Evolutionary conservation across 768 basidiomycete species (phyloP).

Genomic region (Kwoniella sp.): DNA sequence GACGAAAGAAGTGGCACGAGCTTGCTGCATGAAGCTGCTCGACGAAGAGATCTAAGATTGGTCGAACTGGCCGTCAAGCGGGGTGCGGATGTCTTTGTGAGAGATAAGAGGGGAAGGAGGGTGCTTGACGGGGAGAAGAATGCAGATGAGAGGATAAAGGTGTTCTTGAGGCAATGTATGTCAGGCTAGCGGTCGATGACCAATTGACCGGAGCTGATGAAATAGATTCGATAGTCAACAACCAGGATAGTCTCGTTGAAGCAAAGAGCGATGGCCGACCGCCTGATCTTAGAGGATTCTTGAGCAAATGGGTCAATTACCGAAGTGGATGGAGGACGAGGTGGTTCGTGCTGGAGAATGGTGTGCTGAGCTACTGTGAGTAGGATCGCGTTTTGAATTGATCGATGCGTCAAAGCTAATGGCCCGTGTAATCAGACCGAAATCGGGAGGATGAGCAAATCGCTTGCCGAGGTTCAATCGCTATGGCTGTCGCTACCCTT

Average conservation of each 20-base stretch:
- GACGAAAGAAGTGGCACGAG: slow-evolving; percentile 77
- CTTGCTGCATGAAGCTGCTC: slow-evolving; percentile 81
- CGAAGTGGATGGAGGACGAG: slow-evolving; percentile 84
- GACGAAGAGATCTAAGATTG: slow-evolving; percentile 72
- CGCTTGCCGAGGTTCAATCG: slow-evolving; percentile 81
- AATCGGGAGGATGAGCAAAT: slow-evolving; percentile 87
- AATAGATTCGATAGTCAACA: slow-evolving; percentile 69
- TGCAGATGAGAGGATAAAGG: slow-evolving; percentile 73
- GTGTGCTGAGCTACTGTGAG: slow-evolving; percentile 65
- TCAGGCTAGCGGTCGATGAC: slow-evolving; percentile 20
- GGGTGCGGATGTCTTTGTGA: slow-evolving; percentile 84
- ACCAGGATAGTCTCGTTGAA: slow-evolving; percentile 72
- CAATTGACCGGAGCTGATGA: not conserved
- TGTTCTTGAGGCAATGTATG: slow-evolving; percentile 81
- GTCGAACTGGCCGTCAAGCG: slow-evolving; percentile 81
- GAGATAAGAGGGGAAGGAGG: slow-evolving; percentile 72
- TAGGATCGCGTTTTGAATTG: not conserved
- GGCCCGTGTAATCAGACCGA: slow-evolving; percentile 75
- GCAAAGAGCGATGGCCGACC: slow-evolving; percentile 44
- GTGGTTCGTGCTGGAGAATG: slow-evolving; percentile 89
- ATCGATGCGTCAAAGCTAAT: too few species aligned
- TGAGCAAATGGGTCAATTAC: slow-evolving; percentile 89
- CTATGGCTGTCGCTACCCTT: slow-evolving; percentile 71
- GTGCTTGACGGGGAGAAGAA: slow-evolving; percentile 67
- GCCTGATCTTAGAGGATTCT: slow-evolving; percentile 42